phyloP scores from a whole-genome alignment of 805 yeast genomes.

The Candida methanosorbosa region DNA sequence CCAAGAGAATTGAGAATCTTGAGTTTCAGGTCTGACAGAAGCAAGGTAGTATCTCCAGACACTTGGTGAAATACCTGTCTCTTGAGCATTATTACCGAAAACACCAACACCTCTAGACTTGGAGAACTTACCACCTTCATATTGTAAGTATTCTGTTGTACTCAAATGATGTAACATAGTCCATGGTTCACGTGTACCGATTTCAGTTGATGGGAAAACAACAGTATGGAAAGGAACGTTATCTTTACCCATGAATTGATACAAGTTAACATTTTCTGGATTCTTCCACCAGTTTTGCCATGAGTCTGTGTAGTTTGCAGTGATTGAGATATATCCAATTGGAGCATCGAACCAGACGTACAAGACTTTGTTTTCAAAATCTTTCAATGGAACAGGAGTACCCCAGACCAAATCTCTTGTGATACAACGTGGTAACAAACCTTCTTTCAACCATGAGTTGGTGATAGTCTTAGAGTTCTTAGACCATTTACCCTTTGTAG shows the following conservation, averaged over 20 bases:
- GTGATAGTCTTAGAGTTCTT: slow-evolving; percentile 86
- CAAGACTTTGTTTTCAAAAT: slow-evolving; percentile 79
- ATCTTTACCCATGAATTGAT: slow-evolving; percentile 99
- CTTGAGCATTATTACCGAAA: slow-evolving; percentile 95
- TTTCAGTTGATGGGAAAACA: slow-evolving; percentile 87
- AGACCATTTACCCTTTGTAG: slow-evolving; percentile 80
- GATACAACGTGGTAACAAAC: slow-evolving; percentile 88
- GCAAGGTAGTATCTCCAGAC: slow-evolving; percentile 98
- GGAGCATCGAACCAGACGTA: slow-evolving; percentile 99
- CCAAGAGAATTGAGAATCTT: slow-evolving; percentile 98
- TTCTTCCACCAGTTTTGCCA: slow-evolving; percentile 95
- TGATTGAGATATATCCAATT: slow-evolving; percentile 92
- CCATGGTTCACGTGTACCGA: slow-evolving; percentile 88
- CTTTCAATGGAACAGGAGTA: slow-evolving; percentile 90
- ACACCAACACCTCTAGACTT: slow-evolving; percentile 98
- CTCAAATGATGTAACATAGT: slow-evolving; percentile 83
- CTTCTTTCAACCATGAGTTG: slow-evolving; percentile 88
- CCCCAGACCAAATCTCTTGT: slow-evolving; percentile 98
- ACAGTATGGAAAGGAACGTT: slow-evolving; percentile 98
- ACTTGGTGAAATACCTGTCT: slow-evolving; percentile 81
- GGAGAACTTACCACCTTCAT: slow-evolving; percentile 97
- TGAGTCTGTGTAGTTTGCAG: slow-evolving; percentile 77
- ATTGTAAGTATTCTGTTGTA: slow-evolving; percentile 95
- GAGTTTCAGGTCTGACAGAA: slow-evolving; percentile 86
- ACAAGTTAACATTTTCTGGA: slow-evolving; percentile 81